A percentile compares a stretch with the other conserved stretches of the same genome.
Evolutionary conservation across 192 early-diverging fungal genomes (phyloP).

Genomic region (Coemansia sp.): DNA sequence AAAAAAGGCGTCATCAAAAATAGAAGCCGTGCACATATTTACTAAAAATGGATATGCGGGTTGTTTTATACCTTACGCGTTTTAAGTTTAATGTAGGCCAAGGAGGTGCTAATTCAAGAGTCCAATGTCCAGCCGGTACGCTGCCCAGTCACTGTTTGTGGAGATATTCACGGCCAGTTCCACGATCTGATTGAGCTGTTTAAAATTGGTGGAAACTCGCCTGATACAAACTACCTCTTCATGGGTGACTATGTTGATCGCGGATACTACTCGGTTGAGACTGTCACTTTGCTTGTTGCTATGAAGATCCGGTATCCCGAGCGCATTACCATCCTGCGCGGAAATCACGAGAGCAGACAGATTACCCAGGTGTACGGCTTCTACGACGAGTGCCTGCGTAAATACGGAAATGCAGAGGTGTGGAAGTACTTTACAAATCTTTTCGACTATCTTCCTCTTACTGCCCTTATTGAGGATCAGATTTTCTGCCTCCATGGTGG

Average conservation of each 20-base stretch:
- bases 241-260: constrained; percentile 99
- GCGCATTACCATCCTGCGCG: constrained; percentile 90
- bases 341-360: constrained; percentile 96
- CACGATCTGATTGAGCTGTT: constrained; percentile 95
- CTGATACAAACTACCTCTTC: constrained; percentile 94
- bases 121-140: constrained; percentile 98
- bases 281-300: constrained; percentile 88
- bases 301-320: constrained; percentile 96
- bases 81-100: too few relatives aligned
- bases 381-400: constrained; percentile 87
- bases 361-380: constrained; percentile 98
- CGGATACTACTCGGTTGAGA: constrained; percentile 96
- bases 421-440: constrained; percentile 95
- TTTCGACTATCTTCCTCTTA: constrained; percentile 91
- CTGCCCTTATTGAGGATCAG: constrained; percentile 83
- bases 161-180: constrained; percentile 98
- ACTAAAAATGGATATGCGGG: too few relatives aligned
- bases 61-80: too few relatives aligned
- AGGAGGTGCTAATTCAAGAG: constrained; percentile 96
- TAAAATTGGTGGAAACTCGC: constrained; percentile 90
- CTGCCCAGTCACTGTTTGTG: constrained; percentile 97
- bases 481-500: constrained; percentile 97
- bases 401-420: constrained; percentile 82
- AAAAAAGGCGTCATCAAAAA: too few relatives aligned
- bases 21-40: too few relatives aligned